Evolutionary conservation across 805 yeast genomes (phyloP), one percentile per base, ranked within the genome.

Genomic region (Spathaspora boniae): DNA sequence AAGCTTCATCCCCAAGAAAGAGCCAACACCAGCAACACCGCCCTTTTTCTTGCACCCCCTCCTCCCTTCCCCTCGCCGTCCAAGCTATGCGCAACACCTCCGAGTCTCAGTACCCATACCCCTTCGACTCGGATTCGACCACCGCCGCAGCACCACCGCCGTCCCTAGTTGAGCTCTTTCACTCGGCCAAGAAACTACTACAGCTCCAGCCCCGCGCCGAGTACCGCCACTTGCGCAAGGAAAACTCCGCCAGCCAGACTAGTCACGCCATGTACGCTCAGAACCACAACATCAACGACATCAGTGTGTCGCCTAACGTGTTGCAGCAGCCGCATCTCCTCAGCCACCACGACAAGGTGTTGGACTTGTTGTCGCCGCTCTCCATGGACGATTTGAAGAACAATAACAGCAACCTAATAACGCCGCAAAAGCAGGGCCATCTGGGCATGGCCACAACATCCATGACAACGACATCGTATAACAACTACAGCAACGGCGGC

Each of bases 361-460:
- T 63, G 29, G 69, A 64, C 36, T 50, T 67, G 30, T 51, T 67
- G 35, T 64, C 68, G 43, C 73, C 73, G 8, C 50, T 67, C 15
- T 53, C 62, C 7, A 52, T 62, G 17, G 68, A 64, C 34, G 70
- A 63, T 43, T 41, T 58, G 38, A 56, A 60, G 29, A 57, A 52
- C 26, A 44, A 45, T 37, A 41, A 48, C 24, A 9, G 23, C n/a
- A 25, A 7, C n/a, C 20, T 21, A 25, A 14, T 9, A 23, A 15
- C n/a, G 16, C 37, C 16, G 15, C 31, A 9, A 33, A 7, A 7
- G 18, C 34, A 31, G 25, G 15, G 14, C 30, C 18, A 16, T 16
- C 25, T 31, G 27, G n/a, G n/a, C n/a, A n/a, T n/a, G n/a, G 29
- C 37, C 12, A 31, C 34, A 3, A 19, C 19, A 19, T 9, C 34